Evolutionary conservation across 192 early-diverging fungal species (phyloP), one percentile per base, ranked within the genome.

Genomic region (Mortierella claussenii): DNA sequence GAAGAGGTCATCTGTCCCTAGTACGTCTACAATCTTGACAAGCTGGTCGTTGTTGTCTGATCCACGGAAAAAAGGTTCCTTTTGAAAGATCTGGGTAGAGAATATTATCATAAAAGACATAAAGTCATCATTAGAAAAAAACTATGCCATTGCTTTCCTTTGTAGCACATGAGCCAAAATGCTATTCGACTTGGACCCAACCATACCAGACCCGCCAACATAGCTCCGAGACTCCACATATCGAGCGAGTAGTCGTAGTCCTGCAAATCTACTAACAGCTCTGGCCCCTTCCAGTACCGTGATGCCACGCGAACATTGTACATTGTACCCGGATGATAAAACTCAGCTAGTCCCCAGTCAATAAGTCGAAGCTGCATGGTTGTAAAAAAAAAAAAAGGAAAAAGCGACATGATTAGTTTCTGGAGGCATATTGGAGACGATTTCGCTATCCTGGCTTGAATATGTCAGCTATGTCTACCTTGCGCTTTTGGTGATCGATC

Each of bases 251-350:
- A 99, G 83, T 99, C 97, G 80, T 99, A 99, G 68, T 94, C 91
- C 71, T 94, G 95, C 78, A 96, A 94, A 82, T 98, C 96, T 33
- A 99, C 96, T 43, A 99, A 84, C 37, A 99, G 87, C 79, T 99
- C 97, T 18, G 97, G 97, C 1, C 96, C 96, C 71, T 99, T 99
- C 81, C 97, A 99, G 86, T 98, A 99, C 64, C 97, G 83, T 46
- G 96, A 97, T n/a, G 97, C 97, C 0, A 99, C 97, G 23, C 97
- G 89, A 34, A 99, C 97, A 70, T 98, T 99, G 85, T 97, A 98
- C 60, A 93, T 91, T 15, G 90, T 95, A 23, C 93, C 95, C 23
- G 96, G 95, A 55, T 97, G 94, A 80, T 99, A 99, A 75, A 99
- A 99, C 82, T 99, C 97, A 24, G 97, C 96, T 56, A 99, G 82